phyloP scores from a whole-genome alignment of 768 basidiomycete genomes.

The Tulasnella sp. region DNA sequence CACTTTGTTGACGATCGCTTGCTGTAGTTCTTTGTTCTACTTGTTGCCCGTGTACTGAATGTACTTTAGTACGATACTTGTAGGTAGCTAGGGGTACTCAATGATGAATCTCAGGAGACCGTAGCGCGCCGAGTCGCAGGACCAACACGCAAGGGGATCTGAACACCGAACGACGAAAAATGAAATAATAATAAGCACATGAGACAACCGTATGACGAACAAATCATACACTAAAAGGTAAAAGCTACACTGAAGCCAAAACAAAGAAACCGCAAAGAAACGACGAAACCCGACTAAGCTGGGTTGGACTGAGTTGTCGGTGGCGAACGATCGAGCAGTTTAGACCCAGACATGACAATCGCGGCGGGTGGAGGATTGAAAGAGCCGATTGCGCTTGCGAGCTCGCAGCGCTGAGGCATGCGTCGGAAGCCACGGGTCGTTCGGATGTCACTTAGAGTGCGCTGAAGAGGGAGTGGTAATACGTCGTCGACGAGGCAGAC shows the following conservation, averaged over 20 bases:
- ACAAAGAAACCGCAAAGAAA: too few species aligned
- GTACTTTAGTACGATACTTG: too few species aligned
- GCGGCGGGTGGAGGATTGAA: neutral
- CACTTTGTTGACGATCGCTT: too few species aligned
- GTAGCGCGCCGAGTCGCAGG: too few species aligned
- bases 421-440: neutral
- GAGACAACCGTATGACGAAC: neutral
- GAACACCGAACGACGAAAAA: neutral
- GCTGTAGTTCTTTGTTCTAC: too few species aligned
- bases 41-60: too few species aligned
- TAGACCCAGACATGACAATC: neutral
- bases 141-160: too few species aligned
- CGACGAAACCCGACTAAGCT: neutral
- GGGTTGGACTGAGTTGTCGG: neutral
- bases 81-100: too few species aligned
- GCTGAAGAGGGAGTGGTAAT: neutral
- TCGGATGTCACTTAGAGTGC: neutral
- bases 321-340: neutral
- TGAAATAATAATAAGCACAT: neutral
- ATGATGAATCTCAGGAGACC: too few species aligned
- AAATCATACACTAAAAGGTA: neutral
- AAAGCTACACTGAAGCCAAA: neutral
- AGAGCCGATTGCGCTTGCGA: neutral
- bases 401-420: neutral
- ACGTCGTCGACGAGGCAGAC: neutral